Evolutionary conservation across 192 early-diverging fungal genomes (phyloP).

Genomic region (Coemansia guatemalensis): DNA sequence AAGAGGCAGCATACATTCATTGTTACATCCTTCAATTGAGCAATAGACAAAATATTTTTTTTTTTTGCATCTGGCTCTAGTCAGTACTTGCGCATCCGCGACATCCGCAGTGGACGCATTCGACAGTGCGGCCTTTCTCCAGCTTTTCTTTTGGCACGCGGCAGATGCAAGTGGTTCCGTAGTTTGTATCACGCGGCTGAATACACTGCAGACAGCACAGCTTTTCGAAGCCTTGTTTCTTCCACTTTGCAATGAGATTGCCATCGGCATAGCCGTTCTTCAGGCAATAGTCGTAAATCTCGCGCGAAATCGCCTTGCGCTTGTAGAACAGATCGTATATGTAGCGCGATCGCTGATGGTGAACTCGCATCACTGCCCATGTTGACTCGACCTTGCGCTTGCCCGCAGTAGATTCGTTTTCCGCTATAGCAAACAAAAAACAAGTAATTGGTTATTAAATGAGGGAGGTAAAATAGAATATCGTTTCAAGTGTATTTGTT

Average conservation of each 20-base stretch:
- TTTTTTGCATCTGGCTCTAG: constrained; percentile 21
- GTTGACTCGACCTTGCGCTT: constrained; percentile 90
- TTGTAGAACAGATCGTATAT: constrained; percentile 96
- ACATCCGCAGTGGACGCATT: constrained; percentile 95
- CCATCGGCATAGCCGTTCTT: constrained; percentile 91
- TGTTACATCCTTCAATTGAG: not conserved
- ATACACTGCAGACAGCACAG: constrained; percentile 97
- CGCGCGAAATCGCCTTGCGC: constrained; percentile 88
- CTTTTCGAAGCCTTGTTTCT: constrained; percentile 96
- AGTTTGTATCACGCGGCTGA: constrained; percentile 96
- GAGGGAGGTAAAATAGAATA: not conserved
- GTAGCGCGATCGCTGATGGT: constrained; percentile 97
- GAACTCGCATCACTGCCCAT: constrained; percentile 94
- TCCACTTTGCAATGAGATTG: constrained; percentile 97
- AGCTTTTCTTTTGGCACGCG: constrained; percentile 90
- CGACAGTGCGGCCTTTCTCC: constrained; percentile 85
- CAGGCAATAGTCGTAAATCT: constrained; percentile 91
- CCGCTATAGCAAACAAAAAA: constrained; percentile 61
- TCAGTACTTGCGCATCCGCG: constrained; percentile 71
- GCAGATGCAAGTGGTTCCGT: constrained; percentile 96
- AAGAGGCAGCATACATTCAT: not conserved
- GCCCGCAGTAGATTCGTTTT: constrained; percentile 91
- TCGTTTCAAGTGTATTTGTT: not conserved
- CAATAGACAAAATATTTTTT: not conserved
- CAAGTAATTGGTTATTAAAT: not conserved